Conservation (phyloP, 306 rosid genomes). For the Trichosanthes cucumerina region DNA sequence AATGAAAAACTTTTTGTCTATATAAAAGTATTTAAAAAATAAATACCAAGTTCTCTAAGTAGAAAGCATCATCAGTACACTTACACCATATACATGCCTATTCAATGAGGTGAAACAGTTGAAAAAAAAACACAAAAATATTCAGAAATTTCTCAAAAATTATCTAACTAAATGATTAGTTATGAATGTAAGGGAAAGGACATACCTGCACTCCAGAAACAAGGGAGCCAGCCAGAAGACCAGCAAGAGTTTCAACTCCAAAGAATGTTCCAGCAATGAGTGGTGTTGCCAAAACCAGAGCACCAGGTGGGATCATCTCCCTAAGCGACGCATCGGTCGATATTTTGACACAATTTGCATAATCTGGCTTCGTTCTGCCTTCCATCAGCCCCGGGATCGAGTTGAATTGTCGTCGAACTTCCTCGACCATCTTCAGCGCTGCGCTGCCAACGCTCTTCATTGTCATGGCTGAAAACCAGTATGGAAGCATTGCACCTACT, state of each 20-base stretch:
- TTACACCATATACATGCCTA: background rate
- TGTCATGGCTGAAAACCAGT: slow-evolving; percentile 72
- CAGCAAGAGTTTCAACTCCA: slow-evolving; percentile 65
- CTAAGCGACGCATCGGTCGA: slow-evolving; percentile 58
- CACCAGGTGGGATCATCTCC: slow-evolving; percentile 75
- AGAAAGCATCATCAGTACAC: background rate
- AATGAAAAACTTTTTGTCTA: background rate
- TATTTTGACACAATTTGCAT: slow-evolving; percentile 58
- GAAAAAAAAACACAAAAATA: background rate
- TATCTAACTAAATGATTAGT: background rate
- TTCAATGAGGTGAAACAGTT: background rate
- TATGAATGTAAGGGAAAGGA: background rate
- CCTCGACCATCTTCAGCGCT: slow-evolving; percentile 72
- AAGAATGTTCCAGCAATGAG: slow-evolving; percentile 59
- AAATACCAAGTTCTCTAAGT: background rate
- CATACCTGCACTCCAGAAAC: slow-evolving; percentile 71
- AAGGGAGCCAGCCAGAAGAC: slow-evolving; percentile 62
- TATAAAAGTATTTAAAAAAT: no score
- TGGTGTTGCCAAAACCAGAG: slow-evolving; percentile 55
- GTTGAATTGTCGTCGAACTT: slow-evolving; percentile 57
- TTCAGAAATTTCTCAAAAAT: background rate
- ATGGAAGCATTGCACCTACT: slow-evolving; percentile 69
- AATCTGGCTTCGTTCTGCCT: slow-evolving; percentile 56
- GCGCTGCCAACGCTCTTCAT: slow-evolving; percentile 71
- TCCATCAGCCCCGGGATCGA: slow-evolving; percentile 43